phyloP scores from a whole-genome alignment of 805 yeast species.

The Saturnispora serradocipensis region DNA sequence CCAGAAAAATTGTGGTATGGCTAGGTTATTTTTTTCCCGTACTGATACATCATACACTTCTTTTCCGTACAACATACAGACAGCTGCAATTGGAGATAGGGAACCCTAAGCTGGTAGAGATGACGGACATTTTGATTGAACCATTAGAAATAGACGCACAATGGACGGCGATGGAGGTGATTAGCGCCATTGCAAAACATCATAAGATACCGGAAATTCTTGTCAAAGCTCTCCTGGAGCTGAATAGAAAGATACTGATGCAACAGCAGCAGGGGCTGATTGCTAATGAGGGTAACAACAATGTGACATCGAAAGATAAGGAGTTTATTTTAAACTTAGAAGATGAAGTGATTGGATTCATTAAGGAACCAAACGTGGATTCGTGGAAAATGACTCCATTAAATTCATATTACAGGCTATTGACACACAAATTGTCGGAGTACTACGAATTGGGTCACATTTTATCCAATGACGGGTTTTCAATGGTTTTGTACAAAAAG shows the following conservation, averaged over 20 bases:
- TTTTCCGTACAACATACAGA: neutral
- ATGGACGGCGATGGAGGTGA: constrained; percentile 2
- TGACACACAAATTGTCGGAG: constrained; percentile 63
- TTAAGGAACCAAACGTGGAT: constrained; percentile 31
- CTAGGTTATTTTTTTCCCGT: neutral
- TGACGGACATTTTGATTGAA: neutral
- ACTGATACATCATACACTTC: neutral
- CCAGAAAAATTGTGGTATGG: neutral
- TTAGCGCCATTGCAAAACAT: constrained; percentile 12
- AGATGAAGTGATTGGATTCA: constrained; percentile 36
- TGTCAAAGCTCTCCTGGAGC: constrained; percentile 23
- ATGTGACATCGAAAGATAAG: constrained; percentile 28
- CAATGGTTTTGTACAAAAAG: constrained; percentile 33
- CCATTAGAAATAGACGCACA: neutral
- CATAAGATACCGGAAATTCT: constrained; percentile 24
- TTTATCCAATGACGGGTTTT: constrained; percentile 40
- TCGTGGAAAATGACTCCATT: constrained; percentile 40
- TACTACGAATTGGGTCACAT: constrained; percentile 55
- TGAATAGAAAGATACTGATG: constrained; percentile 17
- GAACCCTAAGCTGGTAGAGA: neutral
- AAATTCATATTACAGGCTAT: constrained; percentile 60
- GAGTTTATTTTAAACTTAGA: constrained; percentile 43
- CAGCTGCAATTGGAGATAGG: neutral
- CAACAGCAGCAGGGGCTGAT: neutral
- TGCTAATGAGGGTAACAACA: constrained; percentile 7